Base-by-base conservation (phyloP, 2,329 filamentous ascomycete species). In the Plenodomus lindquistii region DNA sequence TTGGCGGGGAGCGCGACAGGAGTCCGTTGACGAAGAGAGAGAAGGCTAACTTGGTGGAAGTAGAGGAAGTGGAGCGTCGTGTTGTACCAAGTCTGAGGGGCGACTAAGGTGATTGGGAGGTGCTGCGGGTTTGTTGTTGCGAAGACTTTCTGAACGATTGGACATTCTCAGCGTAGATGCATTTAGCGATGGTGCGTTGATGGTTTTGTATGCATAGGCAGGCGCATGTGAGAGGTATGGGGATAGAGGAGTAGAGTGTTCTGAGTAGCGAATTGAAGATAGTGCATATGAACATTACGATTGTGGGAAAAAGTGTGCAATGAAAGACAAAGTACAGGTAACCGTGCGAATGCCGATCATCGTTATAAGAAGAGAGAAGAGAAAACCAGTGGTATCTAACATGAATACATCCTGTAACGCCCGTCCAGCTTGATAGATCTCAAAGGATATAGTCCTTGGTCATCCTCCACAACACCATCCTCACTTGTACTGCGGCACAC, bases 21-120 rank as follows among this genome's bases (percentile, higher is more conserved):
- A 67, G 60, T 35, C 63, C 62, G 13, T 29, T 54, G 39, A 52
- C 48, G 16, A 70, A 69, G 55, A 66, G 59, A 46, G 60, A 62
- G 48, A 61, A 54, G 36, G 53, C 52, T 17, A 43, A 38, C 15
- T 24, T 46, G 37, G 34, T 31, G 6, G 27, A 31, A 15, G 11
- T 13, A 4, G 27, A 15, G 27, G 11, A 31, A 31, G 27, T 15
- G 9, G 27, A 13, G 6, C 9, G n/a, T 4, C 10, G 13, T 18
- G 35, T 37, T 4, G 35, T 37, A 4, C 16, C 18, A 18, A 37
- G 10, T 8, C 15, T 37, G 35, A 18, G 35, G 4, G 35, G 35
- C 9, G 35, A 20, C 9, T 18, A 37, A 16, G 27, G 27, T 4
- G 6, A 11, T 15, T 31, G 10, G 27, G 27, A 31, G 27, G 15